Evolutionary conservation across 2,329 filamentous ascomycete species (phyloP).

Genomic region (Ophiostoma pallidulum): DNA sequence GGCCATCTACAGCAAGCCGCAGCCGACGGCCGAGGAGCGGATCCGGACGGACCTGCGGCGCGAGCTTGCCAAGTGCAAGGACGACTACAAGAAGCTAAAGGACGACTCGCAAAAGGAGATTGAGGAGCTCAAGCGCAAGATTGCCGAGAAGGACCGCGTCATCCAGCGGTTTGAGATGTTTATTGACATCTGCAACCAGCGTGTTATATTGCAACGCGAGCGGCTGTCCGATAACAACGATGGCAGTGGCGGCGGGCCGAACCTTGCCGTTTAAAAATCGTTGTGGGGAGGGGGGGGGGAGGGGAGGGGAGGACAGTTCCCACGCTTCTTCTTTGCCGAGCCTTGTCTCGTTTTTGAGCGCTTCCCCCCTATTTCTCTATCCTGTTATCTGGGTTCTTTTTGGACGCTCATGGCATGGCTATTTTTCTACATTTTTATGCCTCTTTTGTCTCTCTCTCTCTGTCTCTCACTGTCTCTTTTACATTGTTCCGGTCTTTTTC

Average conservation of each 20-base stretch:
- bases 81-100: constrained; percentile 46
- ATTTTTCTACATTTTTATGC: not conserved
- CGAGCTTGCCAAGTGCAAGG: constrained; percentile 48
- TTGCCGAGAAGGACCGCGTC: constrained; percentile 54
- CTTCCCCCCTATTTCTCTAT: too few species aligned
- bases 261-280: constrained; percentile 9
- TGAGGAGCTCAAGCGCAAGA: constrained; percentile 45
- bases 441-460: not conserved
- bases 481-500: not conserved
- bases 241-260: constrained; percentile 10
- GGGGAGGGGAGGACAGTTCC: too few species aligned
- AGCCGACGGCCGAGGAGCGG: constrained; percentile 53
- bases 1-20: constrained; percentile 57
- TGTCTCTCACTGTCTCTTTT: not conserved
- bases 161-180: constrained; percentile 60
- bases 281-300: too few species aligned
- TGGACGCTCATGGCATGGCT: too few species aligned
- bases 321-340: too few species aligned
- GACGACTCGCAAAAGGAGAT: constrained; percentile 50
- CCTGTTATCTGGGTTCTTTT: too few species aligned
- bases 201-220: constrained; percentile 54
- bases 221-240: constrained; percentile 31
- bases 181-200: constrained; percentile 58
- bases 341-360: too few species aligned
- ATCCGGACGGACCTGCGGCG: constrained; percentile 52